Conservation (phyloP, 768 basidiomycete genomes). For the Clitopilus hobsonii region DNA sequence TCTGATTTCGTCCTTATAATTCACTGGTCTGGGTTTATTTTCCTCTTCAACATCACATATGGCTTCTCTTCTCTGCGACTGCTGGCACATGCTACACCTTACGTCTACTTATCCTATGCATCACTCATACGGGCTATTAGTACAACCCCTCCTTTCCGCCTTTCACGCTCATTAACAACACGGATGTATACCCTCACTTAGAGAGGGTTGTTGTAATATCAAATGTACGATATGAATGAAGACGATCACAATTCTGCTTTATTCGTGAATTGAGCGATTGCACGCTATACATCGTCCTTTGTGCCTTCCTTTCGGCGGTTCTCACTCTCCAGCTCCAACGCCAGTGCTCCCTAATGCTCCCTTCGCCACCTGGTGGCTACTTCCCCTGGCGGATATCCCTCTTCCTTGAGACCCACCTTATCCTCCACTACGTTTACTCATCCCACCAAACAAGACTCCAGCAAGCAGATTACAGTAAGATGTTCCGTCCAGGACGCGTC, state of each 20-base stretch:
- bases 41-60: background rate
- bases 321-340: no score
- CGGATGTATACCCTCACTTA: background rate
- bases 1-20: background rate
- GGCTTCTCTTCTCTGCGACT: background rate
- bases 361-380: background rate
- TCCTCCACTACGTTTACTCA: background rate
- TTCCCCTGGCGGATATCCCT: background rate
- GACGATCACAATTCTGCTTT: background rate
- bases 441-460: background rate
- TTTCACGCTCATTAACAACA: background rate
- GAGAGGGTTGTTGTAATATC: background rate
- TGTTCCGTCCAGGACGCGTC: background rate
- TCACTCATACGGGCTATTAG: slow-evolving; percentile 1
- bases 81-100: background rate
- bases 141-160: background rate
- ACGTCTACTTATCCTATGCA: slow-evolving; percentile 1
- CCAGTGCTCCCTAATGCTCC: no score
- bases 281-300: no score
- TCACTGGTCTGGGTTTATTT: background rate
- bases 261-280: background rate
- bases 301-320: no score
- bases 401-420: background rate
- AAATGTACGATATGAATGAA: background rate
- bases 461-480: background rate